Conservation (phyloP, 352 stramenopile species). For the Thraustochytrium striatum region DNA sequence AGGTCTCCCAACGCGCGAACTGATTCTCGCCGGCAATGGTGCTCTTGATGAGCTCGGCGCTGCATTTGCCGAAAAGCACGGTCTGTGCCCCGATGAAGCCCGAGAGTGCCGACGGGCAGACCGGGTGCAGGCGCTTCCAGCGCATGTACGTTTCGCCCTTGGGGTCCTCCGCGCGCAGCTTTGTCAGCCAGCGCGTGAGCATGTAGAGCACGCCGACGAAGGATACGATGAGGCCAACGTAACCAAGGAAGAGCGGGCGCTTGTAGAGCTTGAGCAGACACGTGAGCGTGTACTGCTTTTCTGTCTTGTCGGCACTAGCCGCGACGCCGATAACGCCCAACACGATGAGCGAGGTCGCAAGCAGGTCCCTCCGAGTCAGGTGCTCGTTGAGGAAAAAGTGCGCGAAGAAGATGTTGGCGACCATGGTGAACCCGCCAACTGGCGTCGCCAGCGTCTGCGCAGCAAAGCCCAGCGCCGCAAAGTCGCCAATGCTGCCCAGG, state of each 20-base stretch:
- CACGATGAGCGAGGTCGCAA: slow-evolving; percentile 68
- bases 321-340: slow-evolving; percentile 69
- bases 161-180: background rate
- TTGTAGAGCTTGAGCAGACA: slow-evolving; percentile 68
- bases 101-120: slow-evolving; percentile 67
- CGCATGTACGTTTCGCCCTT: slow-evolving; percentile 3
- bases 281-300: slow-evolving; percentile 69
- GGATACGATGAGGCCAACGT: slow-evolving; percentile 61
- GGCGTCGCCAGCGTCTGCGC: slow-evolving; percentile 78
- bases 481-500: slow-evolving; percentile 75
- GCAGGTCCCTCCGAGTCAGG: slow-evolving; percentile 65
- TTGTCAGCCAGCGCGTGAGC: background rate
- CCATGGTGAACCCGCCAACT: slow-evolving; percentile 73
- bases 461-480: slow-evolving; percentile 79
- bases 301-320: slow-evolving; percentile 69
- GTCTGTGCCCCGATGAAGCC: slow-evolving; percentile 70
- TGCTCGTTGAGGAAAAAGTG: slow-evolving; percentile 63
- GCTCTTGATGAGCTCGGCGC: slow-evolving; percentile 70
- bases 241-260: slow-evolving; percentile 65
- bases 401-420: slow-evolving; percentile 75
- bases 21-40: slow-evolving; percentile 67
- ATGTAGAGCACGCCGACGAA: slow-evolving; percentile 36
- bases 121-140: slow-evolving; percentile 59
- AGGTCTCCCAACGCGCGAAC: slow-evolving; percentile 68
- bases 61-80: slow-evolving; percentile 71